Base-by-base conservation (phyloP, 164 flowering plant species). In the Tinospora cordifolia region DNA sequence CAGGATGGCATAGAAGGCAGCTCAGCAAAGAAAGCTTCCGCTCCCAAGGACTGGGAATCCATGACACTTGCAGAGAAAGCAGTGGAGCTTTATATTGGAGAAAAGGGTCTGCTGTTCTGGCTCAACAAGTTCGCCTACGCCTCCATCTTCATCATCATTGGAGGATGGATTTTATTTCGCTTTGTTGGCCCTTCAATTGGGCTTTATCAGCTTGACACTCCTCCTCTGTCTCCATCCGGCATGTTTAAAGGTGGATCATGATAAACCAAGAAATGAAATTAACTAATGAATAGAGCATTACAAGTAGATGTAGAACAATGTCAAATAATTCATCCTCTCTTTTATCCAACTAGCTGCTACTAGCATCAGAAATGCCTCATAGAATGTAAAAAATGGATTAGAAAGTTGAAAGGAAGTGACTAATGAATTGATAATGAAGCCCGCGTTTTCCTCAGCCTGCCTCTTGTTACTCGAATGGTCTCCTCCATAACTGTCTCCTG, bases 111-210 rank as follows among this genome's bases (percentile, higher is more conserved):
- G 24, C 80, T 93, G 66, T 91, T 85, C 74, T 93, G 98, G 98
- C 87, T 91, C 49, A 93, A 93, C 86, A 93, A 91, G 76, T 86
- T 90, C 69, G 98, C 98, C 9, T 93, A 90, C 59, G 98, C 97
- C 38, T 91, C 83, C 78, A 83, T 88, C 64, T 69, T 49, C 25
- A 69, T 59, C 41, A 74, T 87, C 51, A 89, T 91, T 87, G 96
- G 98, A 30, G 94, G 75, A 63, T 92, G 93, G 96, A 89, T 92
- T 22, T 65, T 86, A 63, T 89, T 89, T 78, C 79, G 95, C 59
- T 90, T 71, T 41, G 96, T 87, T 0, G 97, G 96, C 1, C 98
- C 98, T 7, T 77, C 96, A 5, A 85, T 91, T 30, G 87, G 89
- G 51, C 82, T 91, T 40, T 88, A 93, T 75, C 94, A 88, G 78